Evolutionary conservation across 2,329 filamentous ascomycete species (phyloP).

Genomic region (Fusarium keratoplasticum): DNA sequence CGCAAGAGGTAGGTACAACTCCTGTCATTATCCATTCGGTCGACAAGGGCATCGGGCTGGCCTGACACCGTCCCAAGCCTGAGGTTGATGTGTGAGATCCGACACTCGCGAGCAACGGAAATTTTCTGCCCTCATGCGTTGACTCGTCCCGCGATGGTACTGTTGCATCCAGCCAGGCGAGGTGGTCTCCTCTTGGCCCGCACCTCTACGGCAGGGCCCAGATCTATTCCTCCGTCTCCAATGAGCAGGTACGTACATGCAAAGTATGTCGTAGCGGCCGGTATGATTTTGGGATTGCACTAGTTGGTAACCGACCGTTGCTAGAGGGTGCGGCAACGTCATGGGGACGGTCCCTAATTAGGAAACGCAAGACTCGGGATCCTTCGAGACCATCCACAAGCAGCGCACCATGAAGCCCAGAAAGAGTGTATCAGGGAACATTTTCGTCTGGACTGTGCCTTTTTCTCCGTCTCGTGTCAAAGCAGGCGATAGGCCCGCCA

Average conservation of each 20-base stretch:
- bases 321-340: constrained; percentile 19
- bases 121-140: constrained; percentile 41
- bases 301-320: constrained; percentile 33
- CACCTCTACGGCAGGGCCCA: constrained; percentile 27
- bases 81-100: constrained; percentile 19
- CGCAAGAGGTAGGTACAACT: constrained; percentile 11
- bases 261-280: constrained; percentile 13
- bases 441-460: constrained; percentile 1
- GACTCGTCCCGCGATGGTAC: constrained; percentile 47
- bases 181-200: constrained; percentile 31
- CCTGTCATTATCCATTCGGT: constrained; percentile 9
- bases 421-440: not conserved
- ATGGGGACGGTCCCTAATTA: constrained; percentile 12
- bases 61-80: constrained; percentile 2
- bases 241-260: not conserved
- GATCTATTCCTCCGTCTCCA: constrained; percentile 29
- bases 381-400: constrained; percentile 1
- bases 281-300: constrained; percentile 33
- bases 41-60: constrained; percentile 21
- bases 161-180: constrained; percentile 44
- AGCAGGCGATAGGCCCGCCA: constrained; percentile 14
- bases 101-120: constrained; percentile 27
- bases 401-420: not conserved
- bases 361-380: constrained; percentile 8
- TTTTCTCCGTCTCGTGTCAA: constrained; percentile 26